Percentiles rank a stretch among this genome's conserved stretches.
These are phyloP conservation scores for Apiospora kogelbergensis DNA, from an alignment of 2,329 filamentous ascomycete genomes.

Conservation along the genomic window DNA sequence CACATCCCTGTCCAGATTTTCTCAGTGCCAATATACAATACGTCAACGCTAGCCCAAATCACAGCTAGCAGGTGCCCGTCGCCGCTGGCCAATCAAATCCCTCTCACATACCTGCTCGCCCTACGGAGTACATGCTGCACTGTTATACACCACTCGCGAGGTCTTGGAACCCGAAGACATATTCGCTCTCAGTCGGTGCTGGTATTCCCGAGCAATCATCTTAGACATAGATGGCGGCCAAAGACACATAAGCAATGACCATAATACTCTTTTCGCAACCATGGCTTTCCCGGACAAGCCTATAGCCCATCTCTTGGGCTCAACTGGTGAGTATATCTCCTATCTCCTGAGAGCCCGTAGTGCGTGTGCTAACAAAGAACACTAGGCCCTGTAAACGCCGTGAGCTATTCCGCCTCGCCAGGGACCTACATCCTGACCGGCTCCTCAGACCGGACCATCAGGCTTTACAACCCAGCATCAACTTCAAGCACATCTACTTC, in stretches of 20 bases:
- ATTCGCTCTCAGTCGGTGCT: too few species aligned
- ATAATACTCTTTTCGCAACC: constrained; percentile 6
- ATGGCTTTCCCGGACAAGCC: constrained; percentile 46
- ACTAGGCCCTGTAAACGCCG: constrained; percentile 68
- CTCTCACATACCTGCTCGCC: too few species aligned
- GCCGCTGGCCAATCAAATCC: background rate
- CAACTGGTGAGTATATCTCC: constrained; percentile 48
- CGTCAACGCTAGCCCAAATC: background rate
- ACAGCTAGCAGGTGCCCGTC: background rate
- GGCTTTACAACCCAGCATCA: constrained; percentile 75
- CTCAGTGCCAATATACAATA: too few species aligned
- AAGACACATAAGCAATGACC: background rate
- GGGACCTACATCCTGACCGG: constrained; percentile 83
- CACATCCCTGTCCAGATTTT: background rate
- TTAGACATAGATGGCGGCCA: too few species aligned
- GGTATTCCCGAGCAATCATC: too few species aligned
- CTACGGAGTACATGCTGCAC: background rate
- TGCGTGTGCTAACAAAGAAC: constrained; percentile 10
- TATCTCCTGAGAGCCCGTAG: too few species aligned
- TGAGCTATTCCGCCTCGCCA: constrained; percentile 70
- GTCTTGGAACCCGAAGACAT: too few species aligned
- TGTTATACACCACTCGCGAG: background rate
- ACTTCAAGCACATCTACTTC: constrained; percentile 41
- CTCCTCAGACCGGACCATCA: constrained; percentile 79
- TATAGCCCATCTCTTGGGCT: constrained; percentile 56